A percentile compares a stretch with the other conserved stretches of the same genome.
These are phyloP conservation scores for Taiozyma onychis DNA, from an alignment of 1,139 yeast species.

Conservation along the genomic window DNA sequence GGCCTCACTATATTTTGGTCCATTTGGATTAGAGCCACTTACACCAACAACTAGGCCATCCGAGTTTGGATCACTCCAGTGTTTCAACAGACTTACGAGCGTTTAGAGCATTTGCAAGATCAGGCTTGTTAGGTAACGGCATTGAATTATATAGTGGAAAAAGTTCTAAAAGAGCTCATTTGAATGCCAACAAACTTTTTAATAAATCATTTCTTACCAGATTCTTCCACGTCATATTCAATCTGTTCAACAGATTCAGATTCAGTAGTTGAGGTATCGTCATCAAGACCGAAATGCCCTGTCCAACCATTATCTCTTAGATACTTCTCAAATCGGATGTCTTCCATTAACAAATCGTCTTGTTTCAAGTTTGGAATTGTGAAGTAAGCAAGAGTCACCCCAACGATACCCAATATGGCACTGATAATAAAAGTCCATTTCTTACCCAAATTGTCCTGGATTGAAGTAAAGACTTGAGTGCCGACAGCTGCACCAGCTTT, in stretches of 20 bases:
- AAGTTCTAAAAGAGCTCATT: background rate
- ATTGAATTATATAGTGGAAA: background rate
- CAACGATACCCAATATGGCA: constrained; percentile 59
- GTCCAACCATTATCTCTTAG: constrained; percentile 62
- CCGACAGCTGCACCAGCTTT: constrained; percentile 44
- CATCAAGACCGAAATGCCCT: constrained; percentile 47
- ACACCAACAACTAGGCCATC: no score
- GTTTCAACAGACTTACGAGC: no score
- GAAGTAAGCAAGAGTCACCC: constrained; percentile 53
- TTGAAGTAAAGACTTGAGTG: constrained; percentile 30
- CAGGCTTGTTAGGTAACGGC: no score
- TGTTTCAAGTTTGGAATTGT: constrained; percentile 64
- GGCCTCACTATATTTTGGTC: no score
- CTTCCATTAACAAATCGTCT: constrained; percentile 64
- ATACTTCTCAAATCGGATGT: constrained; percentile 55
- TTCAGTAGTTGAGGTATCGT: constrained; percentile 2
- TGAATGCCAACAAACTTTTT: background rate
- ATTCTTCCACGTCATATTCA: background rate
- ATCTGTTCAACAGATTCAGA: background rate
- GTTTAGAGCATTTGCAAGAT: no score
- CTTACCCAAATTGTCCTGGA: constrained; percentile 25
- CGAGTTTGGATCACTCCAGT: no score
- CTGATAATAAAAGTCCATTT: constrained; percentile 23
- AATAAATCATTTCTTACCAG: background rate
- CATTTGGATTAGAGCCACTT: no score